phyloP scores from a whole-genome alignment of 192 early-diverging fungal species.

The Lobosporangium transversale region DNA sequence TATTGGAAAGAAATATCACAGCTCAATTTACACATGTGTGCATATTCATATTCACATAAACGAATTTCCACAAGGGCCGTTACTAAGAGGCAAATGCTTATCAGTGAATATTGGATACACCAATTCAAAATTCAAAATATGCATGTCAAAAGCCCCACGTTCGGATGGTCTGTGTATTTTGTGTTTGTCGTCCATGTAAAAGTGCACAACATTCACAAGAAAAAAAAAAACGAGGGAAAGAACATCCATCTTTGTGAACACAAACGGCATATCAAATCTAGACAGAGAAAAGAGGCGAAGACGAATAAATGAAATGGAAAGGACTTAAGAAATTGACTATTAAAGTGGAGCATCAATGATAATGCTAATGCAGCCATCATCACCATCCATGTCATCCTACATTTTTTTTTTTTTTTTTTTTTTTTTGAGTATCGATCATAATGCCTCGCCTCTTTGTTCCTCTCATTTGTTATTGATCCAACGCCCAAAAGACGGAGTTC shows the following conservation, averaged over 20 bases:
- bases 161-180: constrained; percentile 18
- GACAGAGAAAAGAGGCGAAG: not conserved
- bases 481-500: constrained; percentile 17
- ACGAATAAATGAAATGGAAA: not conserved
- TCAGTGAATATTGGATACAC: no score
- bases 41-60: not conserved
- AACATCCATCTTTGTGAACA: not conserved
- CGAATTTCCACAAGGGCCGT: no score
- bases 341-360: no score
- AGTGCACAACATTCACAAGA: not conserved
- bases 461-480: not conserved
- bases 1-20: not conserved
- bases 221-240: constrained; percentile 10
- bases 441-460: not conserved
- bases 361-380: no score
- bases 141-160: not conserved
- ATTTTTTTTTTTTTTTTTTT: constrained; percentile 1
- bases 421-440: not conserved
- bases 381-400: no score
- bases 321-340: not conserved
- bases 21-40: not conserved
- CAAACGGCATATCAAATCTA: not conserved
- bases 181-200: no score
- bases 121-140: no score
- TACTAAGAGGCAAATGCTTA: no score